These are phyloP conservation scores for Wickerhamiella nectarea DNA, from an alignment of 805 yeast genomes.

Conservation along the genomic window DNA sequence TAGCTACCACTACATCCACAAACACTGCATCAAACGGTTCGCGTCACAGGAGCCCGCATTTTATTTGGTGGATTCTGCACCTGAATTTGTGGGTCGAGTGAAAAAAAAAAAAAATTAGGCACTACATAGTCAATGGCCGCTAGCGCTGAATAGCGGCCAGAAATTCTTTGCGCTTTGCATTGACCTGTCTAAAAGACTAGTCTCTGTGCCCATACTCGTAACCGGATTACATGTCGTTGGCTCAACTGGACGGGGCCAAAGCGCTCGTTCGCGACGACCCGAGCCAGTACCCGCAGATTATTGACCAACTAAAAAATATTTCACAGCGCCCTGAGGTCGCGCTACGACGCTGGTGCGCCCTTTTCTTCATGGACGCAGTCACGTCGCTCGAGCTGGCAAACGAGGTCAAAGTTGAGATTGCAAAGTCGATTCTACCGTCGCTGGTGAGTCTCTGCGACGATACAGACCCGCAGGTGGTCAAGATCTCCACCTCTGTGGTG, in stretches of 20 bases:
- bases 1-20: no score
- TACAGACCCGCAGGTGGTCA: constrained; percentile 20
- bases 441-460: constrained; percentile 21
- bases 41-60: no score
- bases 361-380: constrained; percentile 28
- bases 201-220: no score
- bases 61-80: no score
- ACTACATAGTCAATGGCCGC: no score
- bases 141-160: no score
- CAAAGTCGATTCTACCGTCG: constrained; percentile 22
- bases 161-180: no score
- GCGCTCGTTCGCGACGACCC: constrained; percentile 26
- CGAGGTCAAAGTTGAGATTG: constrained; percentile 18
- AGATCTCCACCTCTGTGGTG: constrained; percentile 30
- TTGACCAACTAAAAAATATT: constrained; percentile 27
- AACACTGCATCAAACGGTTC: no score
- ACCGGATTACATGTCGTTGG: constrained; percentile 15
- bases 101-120: no score
- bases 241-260: constrained; percentile 28
- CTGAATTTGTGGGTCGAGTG: no score
- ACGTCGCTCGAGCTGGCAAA: constrained; percentile 19
- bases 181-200: no score
- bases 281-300: constrained; percentile 26
- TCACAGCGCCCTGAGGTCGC: constrained; percentile 25
- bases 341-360: constrained; percentile 27